Conservation (phyloP, 2,329 filamentous ascomycete species). For the Aureobasidium uvarum region DNA sequence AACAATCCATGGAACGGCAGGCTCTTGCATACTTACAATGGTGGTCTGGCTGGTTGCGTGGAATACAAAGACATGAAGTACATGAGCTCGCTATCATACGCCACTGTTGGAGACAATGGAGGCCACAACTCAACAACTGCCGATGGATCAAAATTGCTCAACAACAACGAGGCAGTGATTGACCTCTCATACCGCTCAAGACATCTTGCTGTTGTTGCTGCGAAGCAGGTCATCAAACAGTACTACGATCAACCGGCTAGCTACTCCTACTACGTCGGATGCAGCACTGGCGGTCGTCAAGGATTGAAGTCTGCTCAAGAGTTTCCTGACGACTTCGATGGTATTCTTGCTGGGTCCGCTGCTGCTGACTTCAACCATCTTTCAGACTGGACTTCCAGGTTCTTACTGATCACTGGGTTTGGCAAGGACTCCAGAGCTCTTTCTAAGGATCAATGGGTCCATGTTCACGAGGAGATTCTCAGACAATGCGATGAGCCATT, state of each 20-base stretch:
- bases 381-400: constrained; percentile 46
- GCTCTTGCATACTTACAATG: constrained; percentile 39
- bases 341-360: constrained; percentile 46
- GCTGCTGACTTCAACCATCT: constrained; percentile 48
- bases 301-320: constrained; percentile 48
- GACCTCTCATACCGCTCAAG: constrained; percentile 38
- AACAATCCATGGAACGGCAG: constrained; percentile 27
- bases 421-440: constrained; percentile 45
- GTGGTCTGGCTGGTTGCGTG: constrained; percentile 39
- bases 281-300: constrained; percentile 52
- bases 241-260: constrained; percentile 43
- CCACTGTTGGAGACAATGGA: constrained; percentile 38
- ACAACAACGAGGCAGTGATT: constrained; percentile 36
- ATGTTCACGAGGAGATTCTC: constrained; percentile 47
- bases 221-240: constrained; percentile 37
- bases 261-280: constrained; percentile 51
- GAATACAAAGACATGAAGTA: constrained; percentile 38
- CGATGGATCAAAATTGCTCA: constrained; percentile 34
- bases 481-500: constrained; percentile 52
- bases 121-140: constrained; percentile 38
- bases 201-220: constrained; percentile 36
- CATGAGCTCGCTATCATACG: constrained; percentile 36
- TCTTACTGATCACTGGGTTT: constrained; percentile 45
- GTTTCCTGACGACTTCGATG: constrained; percentile 51
- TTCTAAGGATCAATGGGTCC: constrained; percentile 42